Evolutionary conservation across 768 basidiomycete genomes (phyloP), one percentile per base, ranked within the genome.

Genomic region (Crucibulum laeve): DNA sequence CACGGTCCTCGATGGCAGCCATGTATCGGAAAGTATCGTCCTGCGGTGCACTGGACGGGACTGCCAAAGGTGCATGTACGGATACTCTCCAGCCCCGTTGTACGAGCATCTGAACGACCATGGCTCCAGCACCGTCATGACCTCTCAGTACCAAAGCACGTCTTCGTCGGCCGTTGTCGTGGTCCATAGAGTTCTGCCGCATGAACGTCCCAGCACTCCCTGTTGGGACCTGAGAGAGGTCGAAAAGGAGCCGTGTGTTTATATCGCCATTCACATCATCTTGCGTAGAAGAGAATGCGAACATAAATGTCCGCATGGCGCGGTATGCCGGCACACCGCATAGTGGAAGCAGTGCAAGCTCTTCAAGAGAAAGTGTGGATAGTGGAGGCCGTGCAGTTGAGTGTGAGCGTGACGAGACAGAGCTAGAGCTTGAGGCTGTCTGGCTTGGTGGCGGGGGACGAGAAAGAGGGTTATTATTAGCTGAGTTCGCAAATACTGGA

Each of bases 251-350:
- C 8, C 28, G 28, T n/a, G 28, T 7, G 8, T 7, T 30, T 7
- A n/a, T n/a, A 17, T 8, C 7, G 13, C 7, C 7, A 10, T 11
- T 4, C 10, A 17, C 17, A 5, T 26, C 44, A 25, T 47, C 53
- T 13, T 37, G 54, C 22, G 32, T 38, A 2, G 66, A 60, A 1
- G 66, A 61, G 47, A 77, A 72, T 4, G 73, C 74, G 44, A 65
- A 71, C 18, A 72, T 65, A 48, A 85, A 78, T 0, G 86, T 84
- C 34, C 86, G 79, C 6, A 91, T 73, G 1, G 89, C 90, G 11
- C 92, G 80, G 53, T 89, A 82, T 0, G 91, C 89, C n/a, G 83
- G 74, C 19, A 95, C 68, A 3, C 87, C 92, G 35, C 79, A 79
- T 2, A 91, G 66, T 2, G 93, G 87, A 0, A 95, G 70, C 17